Percentiles rank a stretch among this genome's conserved stretches.
phyloP scores from a whole-genome alignment of 2,329 filamentous ascomycete species.

The Fusarium sp. region DNA sequence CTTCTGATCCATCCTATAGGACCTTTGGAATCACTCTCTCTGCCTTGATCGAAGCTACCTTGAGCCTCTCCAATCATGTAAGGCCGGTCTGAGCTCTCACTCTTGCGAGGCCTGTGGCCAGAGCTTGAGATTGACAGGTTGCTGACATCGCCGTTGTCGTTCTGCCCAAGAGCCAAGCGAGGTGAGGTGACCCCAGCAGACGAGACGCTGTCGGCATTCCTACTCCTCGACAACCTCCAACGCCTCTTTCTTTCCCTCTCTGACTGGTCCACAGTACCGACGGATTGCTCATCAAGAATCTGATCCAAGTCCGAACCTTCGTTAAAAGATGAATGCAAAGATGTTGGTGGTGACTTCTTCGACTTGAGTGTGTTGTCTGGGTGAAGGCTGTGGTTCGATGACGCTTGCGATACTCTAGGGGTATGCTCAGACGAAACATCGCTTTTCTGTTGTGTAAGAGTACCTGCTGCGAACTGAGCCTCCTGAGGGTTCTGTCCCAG shows the following conservation, averaged over 20 bases:
- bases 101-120: conserved; percentile 61
- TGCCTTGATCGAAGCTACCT: conserved; percentile 54
- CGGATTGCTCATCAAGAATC: conserved; percentile 66
- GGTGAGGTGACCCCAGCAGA: conserved; percentile 59
- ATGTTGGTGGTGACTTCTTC: conserved; percentile 79
- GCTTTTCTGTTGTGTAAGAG: conserved; percentile 39
- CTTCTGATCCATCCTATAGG: conserved; percentile 70
- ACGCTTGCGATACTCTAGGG: conserved; percentile 61
- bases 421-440: conserved; percentile 60
- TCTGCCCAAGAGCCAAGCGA: conserved; percentile 67
- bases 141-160: conserved; percentile 73
- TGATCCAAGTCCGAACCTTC: conserved; percentile 86
- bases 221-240: conserved; percentile 76
- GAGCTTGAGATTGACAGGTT: conserved; percentile 76
- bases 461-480: conserved; percentile 30
- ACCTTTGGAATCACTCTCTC: conserved; percentile 63
- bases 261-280: conserved; percentile 57
- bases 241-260: conserved; percentile 78
- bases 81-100: conserved; percentile 63
- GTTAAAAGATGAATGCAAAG: conserved; percentile 81
- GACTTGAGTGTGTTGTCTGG: conserved; percentile 68
- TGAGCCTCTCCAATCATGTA: conserved; percentile 57
- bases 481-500: conserved; percentile 37
- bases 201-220: conserved; percentile 68
- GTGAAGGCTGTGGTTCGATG: conserved; percentile 57